phyloP scores from a whole-genome alignment of 1,284 basidiomycete species.

The Puccinia coronata region DNA sequence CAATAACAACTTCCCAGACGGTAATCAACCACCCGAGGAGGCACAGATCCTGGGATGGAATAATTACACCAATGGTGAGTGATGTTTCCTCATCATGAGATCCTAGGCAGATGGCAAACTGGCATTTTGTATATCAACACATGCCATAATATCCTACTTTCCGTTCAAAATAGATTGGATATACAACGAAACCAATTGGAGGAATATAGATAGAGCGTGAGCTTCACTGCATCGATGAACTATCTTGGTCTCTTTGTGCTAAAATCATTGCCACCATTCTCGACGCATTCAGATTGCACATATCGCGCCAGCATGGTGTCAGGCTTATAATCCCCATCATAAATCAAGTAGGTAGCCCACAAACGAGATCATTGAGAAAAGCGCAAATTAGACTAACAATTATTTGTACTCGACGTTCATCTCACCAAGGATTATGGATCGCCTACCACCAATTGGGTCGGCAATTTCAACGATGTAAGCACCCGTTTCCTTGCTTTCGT shows the following conservation, averaged over 20 bases:
- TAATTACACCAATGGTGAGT: constrained; percentile 21
- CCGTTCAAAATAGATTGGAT: constrained; percentile 35
- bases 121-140: neutral
- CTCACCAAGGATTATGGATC: constrained; percentile 45
- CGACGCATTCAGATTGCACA: neutral
- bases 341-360: constrained; percentile 39
- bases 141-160: neutral
- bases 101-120: neutral
- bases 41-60: constrained; percentile 44
- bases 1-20: constrained; percentile 19
- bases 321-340: constrained; percentile 48
- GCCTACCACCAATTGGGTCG: constrained; percentile 7
- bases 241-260: neutral
- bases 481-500: neutral
- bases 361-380: neutral
- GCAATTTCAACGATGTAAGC: constrained; percentile 48
- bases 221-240: neutral
- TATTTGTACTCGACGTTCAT: neutral
- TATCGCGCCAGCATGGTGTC: constrained; percentile 44
- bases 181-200: constrained; percentile 49
- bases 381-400: neutral
- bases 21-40: constrained; percentile 7
- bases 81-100: too few species aligned
- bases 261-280: neutral
- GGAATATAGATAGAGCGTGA: constrained; percentile 40